These are phyloP conservation scores for Lichtheimia corymbifera DNA, from an alignment of 371 early-diverging fungal genomes.

Conservation along the genomic window DNA sequence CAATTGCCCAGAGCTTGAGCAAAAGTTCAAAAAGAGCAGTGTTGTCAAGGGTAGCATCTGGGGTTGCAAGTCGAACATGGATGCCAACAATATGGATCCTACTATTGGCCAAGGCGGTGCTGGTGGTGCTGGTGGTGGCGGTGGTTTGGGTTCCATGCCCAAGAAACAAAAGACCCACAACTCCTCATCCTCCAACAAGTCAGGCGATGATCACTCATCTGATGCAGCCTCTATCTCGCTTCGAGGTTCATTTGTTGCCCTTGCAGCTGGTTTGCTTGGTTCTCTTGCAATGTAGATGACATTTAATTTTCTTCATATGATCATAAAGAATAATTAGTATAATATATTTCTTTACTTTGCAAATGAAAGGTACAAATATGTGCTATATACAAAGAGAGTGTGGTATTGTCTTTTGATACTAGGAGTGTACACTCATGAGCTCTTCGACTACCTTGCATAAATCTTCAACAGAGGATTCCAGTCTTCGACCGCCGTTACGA, in stretches of 20 bases:
- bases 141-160: neutral
- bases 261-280: neutral
- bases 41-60: slow-evolving; percentile 48
- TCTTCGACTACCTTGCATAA: slow-evolving; percentile 54
- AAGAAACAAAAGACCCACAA: neutral
- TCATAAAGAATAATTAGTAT: neutral
- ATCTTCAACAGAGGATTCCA: slow-evolving; percentile 47
- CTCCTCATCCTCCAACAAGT: neutral
- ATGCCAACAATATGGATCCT: slow-evolving; percentile 33
- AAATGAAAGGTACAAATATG: neutral
- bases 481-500: slow-evolving; percentile 41
- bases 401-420: slow-evolving; percentile 3
- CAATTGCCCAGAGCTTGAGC: slow-evolving; percentile 35
- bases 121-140: neutral
- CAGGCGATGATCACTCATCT: neutral
- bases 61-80: slow-evolving; percentile 45
- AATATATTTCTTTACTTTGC: neutral
- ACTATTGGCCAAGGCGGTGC: slow-evolving; percentile 34
- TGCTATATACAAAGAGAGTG: neutral
- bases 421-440: slow-evolving; percentile 51
- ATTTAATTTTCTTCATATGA: neutral
- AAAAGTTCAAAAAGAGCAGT: slow-evolving; percentile 34
- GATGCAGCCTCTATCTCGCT: neutral
- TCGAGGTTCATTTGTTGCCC: neutral
- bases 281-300: neutral